Evolutionary conservation across 495 filamentous ascomycete genomes (phyloP), one percentile per base, ranked within the genome.

Genomic region (Durotheca rogersii): DNA sequence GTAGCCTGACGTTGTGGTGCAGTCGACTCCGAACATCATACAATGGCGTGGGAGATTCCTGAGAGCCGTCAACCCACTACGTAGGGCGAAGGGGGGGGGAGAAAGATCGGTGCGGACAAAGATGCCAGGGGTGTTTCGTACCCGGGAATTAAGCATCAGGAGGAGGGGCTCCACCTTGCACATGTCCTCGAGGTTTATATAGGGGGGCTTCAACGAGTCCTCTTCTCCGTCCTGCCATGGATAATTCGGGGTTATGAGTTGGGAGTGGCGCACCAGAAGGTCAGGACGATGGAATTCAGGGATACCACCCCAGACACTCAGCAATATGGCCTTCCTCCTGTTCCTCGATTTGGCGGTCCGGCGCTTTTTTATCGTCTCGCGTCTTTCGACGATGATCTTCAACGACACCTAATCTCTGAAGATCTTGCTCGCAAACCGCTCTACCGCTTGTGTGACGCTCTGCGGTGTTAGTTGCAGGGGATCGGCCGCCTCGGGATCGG

Each of bases 141-240:
- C 66, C n/a, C 76, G 63, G 0, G 68, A 33, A 11, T 73, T 64
- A 5, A 81, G 53, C 12, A 80, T 64, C 11, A 78, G 53, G 1
- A 70, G 61, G 11, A 80, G 39, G 0, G 60, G 47, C 17, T 66
- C 66, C 3, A 52, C 50, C 19, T 71, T 66, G 20, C 47, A 51
- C 0, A 80, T 56, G 49, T 80, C 76, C 43, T 80, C 76, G 12
- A 70, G 64, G 37, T 80, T 81, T 35, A 79, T 67, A 39, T 67
- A 61, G 0, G 77, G 78, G 61, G 67, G 74, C 45, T 69, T 33
- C 6, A 53, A 49, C 2, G 34, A 16, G 18, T 46, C 33, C 16
- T 1, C n/a, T 1, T 30, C 19, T 19, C 27, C 29, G 18, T 15
- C 6, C 3, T 27, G 6, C 35, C 14, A 16, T 9, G 32, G 31